Percentiles rank a stretch among this genome's conserved stretches.
These are phyloP conservation scores for Debaryomyces fabryi DNA, from an alignment of 1,139 yeast genomes.

Conservation along the genomic window DNA sequence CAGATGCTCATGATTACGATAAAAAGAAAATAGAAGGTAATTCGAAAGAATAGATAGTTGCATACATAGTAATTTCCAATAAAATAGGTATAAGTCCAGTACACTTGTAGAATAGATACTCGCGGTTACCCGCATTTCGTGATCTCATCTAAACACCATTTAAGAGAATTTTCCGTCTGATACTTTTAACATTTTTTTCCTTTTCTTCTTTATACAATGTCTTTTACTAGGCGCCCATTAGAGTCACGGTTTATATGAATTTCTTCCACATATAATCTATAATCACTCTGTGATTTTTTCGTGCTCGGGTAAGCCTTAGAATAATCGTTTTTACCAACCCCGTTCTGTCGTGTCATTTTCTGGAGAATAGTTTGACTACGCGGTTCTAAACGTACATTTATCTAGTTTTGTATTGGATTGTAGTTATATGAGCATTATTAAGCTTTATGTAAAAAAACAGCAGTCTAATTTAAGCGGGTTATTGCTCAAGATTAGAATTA, in stretches of 20 bases:
- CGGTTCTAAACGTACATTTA: constrained; percentile 71
- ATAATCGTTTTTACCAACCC: constrained; percentile 61
- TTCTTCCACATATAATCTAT: constrained; percentile 53
- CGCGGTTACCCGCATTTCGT: constrained; percentile 26
- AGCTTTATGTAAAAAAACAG: neutral
- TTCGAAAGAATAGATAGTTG: constrained; percentile 6
- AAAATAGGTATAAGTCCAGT: neutral
- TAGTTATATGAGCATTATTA: neutral
- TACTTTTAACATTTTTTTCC: constrained; percentile 13
- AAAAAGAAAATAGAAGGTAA: constrained; percentile 24
- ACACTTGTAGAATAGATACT: neutral
- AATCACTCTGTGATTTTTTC: constrained; percentile 53
- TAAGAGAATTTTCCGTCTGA: constrained; percentile 12
- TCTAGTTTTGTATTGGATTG: constrained; percentile 5
- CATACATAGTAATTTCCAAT: neutral
- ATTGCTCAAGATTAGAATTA: neutral
- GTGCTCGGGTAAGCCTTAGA: constrained; percentile 97
- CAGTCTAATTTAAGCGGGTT: neutral
- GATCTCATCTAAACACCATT: constrained; percentile 4
- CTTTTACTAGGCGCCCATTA: constrained; percentile 87
- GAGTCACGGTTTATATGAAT: constrained; percentile 77
- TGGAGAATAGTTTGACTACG: constrained; percentile 52
- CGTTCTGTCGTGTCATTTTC: constrained; percentile 58
- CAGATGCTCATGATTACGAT: constrained; percentile 63
- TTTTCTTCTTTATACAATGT: constrained; percentile 61